Evolutionary conservation across 2,329 filamentous ascomycete genomes (phyloP).

Genomic region (Ascochyta clinopodiicola): DNA sequence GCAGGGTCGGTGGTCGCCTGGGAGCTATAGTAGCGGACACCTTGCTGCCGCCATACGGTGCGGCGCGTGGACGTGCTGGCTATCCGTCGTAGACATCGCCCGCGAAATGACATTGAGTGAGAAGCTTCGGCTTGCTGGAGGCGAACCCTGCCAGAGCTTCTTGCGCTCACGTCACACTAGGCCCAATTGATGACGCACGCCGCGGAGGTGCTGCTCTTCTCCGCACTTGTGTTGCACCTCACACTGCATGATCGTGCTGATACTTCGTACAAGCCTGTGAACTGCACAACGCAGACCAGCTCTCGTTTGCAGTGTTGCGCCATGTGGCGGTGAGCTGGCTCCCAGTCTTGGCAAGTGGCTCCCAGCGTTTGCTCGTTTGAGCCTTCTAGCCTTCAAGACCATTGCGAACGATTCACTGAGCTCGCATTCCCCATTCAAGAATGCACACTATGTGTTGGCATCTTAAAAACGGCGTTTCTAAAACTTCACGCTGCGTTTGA

Average conservation of each 20-base stretch:
- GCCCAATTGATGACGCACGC: slow-evolving; percentile 14
- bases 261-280: background rate
- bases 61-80: slow-evolving; percentile 16
- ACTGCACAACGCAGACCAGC: background rate
- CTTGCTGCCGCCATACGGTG: slow-evolving; percentile 23
- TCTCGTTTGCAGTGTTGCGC: background rate
- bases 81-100: slow-evolving; percentile 21
- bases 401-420: background rate
- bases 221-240: background rate
- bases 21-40: slow-evolving; percentile 24
- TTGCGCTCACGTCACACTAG: slow-evolving; percentile 3
- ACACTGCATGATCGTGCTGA: background rate
- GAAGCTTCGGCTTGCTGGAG: background rate
- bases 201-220: slow-evolving; percentile 6
- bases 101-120: slow-evolving; percentile 28
- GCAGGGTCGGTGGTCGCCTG: slow-evolving; percentile 13
- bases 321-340: slow-evolving; percentile 15
- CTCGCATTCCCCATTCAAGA: background rate
- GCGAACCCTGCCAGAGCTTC: background rate
- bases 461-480: background rate
- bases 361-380: background rate
- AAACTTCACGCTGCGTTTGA: background rate
- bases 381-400: background rate
- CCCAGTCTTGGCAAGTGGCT: slow-evolving; percentile 3
- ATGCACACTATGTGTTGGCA: background rate